These are phyloP conservation scores for Boletus barrowsii DNA, from an alignment of 768 basidiomycete species.

Conservation along the genomic window DNA sequence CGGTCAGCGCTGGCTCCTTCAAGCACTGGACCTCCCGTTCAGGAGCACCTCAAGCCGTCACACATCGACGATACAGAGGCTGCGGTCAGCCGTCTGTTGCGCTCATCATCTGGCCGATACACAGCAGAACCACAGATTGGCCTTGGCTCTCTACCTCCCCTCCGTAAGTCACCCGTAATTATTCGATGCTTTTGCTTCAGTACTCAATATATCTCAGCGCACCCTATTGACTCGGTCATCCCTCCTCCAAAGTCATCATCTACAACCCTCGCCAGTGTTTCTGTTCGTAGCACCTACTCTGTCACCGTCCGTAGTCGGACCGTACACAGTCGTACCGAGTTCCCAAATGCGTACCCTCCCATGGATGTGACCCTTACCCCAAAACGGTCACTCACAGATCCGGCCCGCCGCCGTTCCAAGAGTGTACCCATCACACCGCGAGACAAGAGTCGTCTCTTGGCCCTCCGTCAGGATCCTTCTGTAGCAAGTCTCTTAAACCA, in stretches of 20 bases:
- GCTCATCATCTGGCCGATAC: constrained; percentile 71
- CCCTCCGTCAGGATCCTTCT: constrained; percentile 73
- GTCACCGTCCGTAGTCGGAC: constrained; percentile 69
- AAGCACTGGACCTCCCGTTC: constrained; percentile 20
- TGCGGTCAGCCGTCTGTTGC: constrained; percentile 49
- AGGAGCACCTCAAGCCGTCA: constrained; percentile 10
- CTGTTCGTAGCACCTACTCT: constrained; percentile 60
- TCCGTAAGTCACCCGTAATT: constrained; percentile 52
- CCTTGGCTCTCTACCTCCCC: constrained; percentile 57
- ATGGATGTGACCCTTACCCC: constrained; percentile 28
- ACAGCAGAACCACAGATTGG: constrained; percentile 54
- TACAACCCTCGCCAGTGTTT: constrained; percentile 51
- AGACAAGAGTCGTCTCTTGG: constrained; percentile 51
- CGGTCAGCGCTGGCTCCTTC: constrained; percentile 25
- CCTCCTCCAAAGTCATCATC: constrained; percentile 50
- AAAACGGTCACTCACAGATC: constrained; percentile 28
- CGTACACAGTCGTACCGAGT: constrained; percentile 60
- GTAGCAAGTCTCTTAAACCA: constrained; percentile 70
- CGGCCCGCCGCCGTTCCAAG: constrained; percentile 27
- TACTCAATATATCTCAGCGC: constrained; percentile 38
- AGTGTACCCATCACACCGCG: constrained; percentile 40
- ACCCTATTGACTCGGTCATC: constrained; percentile 61
- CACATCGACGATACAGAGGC: constrained; percentile 45
- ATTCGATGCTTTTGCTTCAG: background rate
- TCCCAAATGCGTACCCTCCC: constrained; percentile 58